A percentile compares a stretch with the other conserved stretches of the same genome.
Conservation (phyloP, 495 filamentous ascomycete genomes). For the Xylaria castorea region DNA sequence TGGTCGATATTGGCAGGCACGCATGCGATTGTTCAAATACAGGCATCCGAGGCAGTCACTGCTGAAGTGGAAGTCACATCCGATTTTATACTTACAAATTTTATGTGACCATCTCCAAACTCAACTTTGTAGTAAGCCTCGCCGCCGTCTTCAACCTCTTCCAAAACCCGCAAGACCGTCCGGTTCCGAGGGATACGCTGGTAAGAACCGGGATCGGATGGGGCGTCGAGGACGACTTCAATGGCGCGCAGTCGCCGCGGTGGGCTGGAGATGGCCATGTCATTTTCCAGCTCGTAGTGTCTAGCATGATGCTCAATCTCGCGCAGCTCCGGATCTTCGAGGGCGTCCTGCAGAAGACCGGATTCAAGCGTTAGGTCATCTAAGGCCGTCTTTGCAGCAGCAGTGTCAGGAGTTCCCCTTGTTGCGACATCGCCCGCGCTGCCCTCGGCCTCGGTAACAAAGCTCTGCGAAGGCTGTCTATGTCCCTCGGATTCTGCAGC, state of each 20-base stretch:
- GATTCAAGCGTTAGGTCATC: neutral
- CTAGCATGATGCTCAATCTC: neutral
- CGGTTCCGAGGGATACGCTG: slow-evolving; percentile 29
- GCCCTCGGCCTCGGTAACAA: neutral
- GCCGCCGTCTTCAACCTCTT: slow-evolving; percentile 27
- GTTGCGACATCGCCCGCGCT: neutral
- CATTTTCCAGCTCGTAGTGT: neutral
- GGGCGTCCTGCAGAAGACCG: neutral
- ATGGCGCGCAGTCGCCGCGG: slow-evolving; percentile 7
- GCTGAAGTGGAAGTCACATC: neutral
- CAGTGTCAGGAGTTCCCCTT: neutral
- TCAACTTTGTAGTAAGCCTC: slow-evolving; percentile 38
- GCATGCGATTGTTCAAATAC: neutral
- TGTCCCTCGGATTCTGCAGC: neutral
- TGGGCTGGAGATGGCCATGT: neutral
- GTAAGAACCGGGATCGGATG: slow-evolving; percentile 32
- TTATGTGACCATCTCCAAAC: slow-evolving; percentile 38
- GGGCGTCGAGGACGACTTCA: slow-evolving; percentile 33
- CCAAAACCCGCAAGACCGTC: slow-evolving; percentile 27
- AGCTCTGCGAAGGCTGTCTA: neutral
- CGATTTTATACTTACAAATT: slow-evolving; percentile 33
- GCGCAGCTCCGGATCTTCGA: neutral
- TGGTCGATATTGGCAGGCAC: slow-evolving; percentile 1
- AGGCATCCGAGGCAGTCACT: neutral
- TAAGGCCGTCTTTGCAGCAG: neutral